Conservation (phyloP, 345 rosid genomes). For the Hevea brasiliensis region DNA sequence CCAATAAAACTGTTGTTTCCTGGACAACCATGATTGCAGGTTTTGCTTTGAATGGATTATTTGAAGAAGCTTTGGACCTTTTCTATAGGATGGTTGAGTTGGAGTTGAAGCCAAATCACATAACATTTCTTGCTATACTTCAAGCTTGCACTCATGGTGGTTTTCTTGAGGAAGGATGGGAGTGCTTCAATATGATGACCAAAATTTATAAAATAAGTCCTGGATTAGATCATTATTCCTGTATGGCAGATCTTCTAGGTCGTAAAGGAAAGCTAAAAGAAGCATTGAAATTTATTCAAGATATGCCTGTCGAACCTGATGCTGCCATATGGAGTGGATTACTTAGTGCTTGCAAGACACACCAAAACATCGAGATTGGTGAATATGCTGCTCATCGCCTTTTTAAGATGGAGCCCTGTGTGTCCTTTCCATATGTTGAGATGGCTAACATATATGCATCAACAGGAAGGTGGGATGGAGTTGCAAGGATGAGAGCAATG, state of each 20-base stretch:
- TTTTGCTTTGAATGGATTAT: constrained; percentile 58
- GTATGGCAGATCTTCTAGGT: constrained; percentile 67
- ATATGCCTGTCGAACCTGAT: constrained; percentile 57
- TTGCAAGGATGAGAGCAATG: constrained; percentile 20
- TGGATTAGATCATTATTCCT: constrained; percentile 61
- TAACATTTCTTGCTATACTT: constrained; percentile 62
- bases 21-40: constrained; percentile 70
- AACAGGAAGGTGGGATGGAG: constrained; percentile 15
- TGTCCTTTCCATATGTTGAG: constrained; percentile 19
- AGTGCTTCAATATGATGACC: constrained; percentile 48
- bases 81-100: constrained; percentile 45
- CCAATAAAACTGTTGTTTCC: constrained; percentile 54
- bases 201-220: constrained; percentile 41
- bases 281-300: constrained; percentile 46
- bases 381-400: constrained; percentile 23
- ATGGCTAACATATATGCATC: constrained; percentile 28
- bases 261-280: constrained; percentile 53
- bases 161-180: constrained; percentile 60
- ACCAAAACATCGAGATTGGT: constrained; percentile 10
- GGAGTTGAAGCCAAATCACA: constrained; percentile 47
- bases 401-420: constrained; percentile 13
- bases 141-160: constrained; percentile 69
- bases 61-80: constrained; percentile 48
- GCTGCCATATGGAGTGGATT: constrained; percentile 60
- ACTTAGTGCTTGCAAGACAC: constrained; percentile 37